Conservation (phyloP, 441 rosid genomes). For the Omphalea diandra region DNA sequence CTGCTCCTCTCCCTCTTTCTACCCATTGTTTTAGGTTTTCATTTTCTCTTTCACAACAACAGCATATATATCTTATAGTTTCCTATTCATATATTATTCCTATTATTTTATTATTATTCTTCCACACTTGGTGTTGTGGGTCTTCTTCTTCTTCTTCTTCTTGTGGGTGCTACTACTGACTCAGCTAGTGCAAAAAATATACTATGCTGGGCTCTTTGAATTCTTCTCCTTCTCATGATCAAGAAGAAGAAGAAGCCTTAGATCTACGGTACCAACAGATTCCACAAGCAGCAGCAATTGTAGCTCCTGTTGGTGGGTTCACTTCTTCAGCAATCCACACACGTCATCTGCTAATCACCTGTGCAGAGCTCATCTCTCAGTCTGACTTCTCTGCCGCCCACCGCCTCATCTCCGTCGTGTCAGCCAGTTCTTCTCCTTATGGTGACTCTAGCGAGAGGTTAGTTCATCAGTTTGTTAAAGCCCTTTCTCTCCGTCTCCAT, state of each 20-base stretch:
- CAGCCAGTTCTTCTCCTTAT: constrained; percentile 58
- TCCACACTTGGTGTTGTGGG: no score
- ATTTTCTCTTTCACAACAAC: no score
- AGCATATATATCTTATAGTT: no score
- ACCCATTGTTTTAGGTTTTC: background rate
- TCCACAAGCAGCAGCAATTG: background rate
- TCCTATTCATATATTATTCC: no score
- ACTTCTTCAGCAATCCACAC: constrained; percentile 42
- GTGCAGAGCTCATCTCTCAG: constrained; percentile 67
- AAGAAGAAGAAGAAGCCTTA: constrained; percentile 15
- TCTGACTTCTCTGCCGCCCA: constrained; percentile 71
- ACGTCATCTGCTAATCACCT: constrained; percentile 66
- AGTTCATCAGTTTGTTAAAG: constrained; percentile 67
- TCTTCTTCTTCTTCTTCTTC: background rate
- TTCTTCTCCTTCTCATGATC: constrained; percentile 21
- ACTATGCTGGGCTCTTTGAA: constrained; percentile 20
- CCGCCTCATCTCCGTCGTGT: constrained; percentile 56
- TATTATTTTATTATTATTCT: no score
- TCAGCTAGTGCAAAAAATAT: background rate
- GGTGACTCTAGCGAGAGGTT: constrained; percentile 83
- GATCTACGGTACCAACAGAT: constrained; percentile 18
- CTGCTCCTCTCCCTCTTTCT: background rate
- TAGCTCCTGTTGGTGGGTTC: background rate
- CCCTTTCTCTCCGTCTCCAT: constrained; percentile 66
- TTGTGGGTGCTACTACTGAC: background rate